phyloP scores from a whole-genome alignment of 805 yeast species.

The Kuraishia floccosa region DNA sequence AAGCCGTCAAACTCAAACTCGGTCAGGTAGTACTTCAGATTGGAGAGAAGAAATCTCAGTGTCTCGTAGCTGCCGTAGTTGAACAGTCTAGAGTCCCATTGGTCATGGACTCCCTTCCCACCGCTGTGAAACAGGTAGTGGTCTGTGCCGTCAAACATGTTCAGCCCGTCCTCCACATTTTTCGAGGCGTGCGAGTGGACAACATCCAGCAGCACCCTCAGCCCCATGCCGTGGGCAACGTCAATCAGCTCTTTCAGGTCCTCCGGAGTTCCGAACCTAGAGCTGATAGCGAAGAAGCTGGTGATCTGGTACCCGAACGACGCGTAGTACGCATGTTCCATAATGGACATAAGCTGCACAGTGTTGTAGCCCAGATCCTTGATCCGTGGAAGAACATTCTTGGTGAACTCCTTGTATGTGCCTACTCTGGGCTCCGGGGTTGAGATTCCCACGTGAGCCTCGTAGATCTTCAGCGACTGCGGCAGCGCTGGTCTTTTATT shows the following conservation, averaged over 20 bases:
- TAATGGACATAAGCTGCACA: conserved; percentile 92
- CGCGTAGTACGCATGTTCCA: conserved; percentile 98
- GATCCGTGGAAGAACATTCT: conserved; percentile 73
- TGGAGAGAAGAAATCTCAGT: conserved; percentile 72
- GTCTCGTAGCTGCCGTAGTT: conserved; percentile 91
- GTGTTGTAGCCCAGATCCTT: conserved; percentile 83
- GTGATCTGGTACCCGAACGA: conserved; percentile 97
- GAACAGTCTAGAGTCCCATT: conserved; percentile 95
- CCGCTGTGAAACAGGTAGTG: conserved; percentile 88
- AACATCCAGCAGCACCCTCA: conserved; percentile 78
- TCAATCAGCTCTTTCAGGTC: conserved; percentile 86
- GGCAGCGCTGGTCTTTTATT: conserved; percentile 51
- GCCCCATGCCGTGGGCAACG: conserved; percentile 82
- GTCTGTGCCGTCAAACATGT: conserved; percentile 90
- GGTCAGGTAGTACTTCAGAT: conserved; percentile 74
- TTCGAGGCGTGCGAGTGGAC: conserved; percentile 96
- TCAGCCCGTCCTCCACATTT: conserved; percentile 88
- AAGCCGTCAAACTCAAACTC: conserved; percentile 88
- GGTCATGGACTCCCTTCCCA: conserved; percentile 75
- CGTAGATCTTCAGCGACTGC: conserved; percentile 64
- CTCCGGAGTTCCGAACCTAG: conserved; percentile 92
- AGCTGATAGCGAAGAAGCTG: conserved; percentile 79
- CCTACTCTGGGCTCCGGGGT: conserved; percentile 84
- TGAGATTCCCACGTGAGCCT: conserved; percentile 93
- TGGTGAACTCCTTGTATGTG: conserved; percentile 74